phyloP scores from a whole-genome alignment of 768 basidiomycete species.

The Russula vinacea region DNA sequence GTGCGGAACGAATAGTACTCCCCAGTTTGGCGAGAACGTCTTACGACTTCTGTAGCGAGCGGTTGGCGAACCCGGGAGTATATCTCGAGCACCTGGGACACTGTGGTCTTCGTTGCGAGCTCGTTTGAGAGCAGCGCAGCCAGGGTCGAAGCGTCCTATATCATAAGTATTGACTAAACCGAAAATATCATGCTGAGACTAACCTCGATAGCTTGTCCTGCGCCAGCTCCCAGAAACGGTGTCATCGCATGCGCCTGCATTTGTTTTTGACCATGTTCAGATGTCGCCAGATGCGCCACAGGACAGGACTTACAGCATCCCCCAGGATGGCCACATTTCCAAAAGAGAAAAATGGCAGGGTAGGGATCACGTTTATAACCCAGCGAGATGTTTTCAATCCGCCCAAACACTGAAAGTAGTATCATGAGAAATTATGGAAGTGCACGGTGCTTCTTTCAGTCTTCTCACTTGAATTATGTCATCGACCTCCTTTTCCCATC shows the following conservation, averaged over 20 bases:
- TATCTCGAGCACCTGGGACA: slow-evolving; percentile 31
- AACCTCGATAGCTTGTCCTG: slow-evolving; percentile 44
- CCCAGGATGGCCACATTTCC: slow-evolving; percentile 50
- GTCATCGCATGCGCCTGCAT: slow-evolving; percentile 40
- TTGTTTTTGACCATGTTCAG: not conserved
- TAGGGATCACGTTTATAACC: slow-evolving; percentile 59
- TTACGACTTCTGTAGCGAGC: slow-evolving; percentile 32
- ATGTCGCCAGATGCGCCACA: no score
- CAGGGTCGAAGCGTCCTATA: slow-evolving; percentile 40
- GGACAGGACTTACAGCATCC: slow-evolving; percentile 37
- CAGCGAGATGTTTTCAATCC: slow-evolving; percentile 42
- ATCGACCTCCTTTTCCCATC: slow-evolving; percentile 21
- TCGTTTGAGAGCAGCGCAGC: slow-evolving; percentile 46
- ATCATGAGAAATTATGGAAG: not conserved
- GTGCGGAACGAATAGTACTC: slow-evolving; percentile 32
- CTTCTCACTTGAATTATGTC: slow-evolving; percentile 50
- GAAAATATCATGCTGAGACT: slow-evolving; percentile 10
- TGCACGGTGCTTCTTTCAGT: not conserved
- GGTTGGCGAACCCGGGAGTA: slow-evolving; percentile 39
- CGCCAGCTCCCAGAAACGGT: slow-evolving; percentile 46
- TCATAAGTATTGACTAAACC: no score
- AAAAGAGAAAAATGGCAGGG: slow-evolving; percentile 50
- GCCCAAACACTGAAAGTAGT: not conserved
- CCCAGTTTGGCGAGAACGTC: slow-evolving; percentile 34
- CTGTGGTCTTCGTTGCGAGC: slow-evolving; percentile 29